These are phyloP conservation scores for Candida manassasensis DNA, from an alignment of 805 yeast genomes.

Conservation along the genomic window DNA sequence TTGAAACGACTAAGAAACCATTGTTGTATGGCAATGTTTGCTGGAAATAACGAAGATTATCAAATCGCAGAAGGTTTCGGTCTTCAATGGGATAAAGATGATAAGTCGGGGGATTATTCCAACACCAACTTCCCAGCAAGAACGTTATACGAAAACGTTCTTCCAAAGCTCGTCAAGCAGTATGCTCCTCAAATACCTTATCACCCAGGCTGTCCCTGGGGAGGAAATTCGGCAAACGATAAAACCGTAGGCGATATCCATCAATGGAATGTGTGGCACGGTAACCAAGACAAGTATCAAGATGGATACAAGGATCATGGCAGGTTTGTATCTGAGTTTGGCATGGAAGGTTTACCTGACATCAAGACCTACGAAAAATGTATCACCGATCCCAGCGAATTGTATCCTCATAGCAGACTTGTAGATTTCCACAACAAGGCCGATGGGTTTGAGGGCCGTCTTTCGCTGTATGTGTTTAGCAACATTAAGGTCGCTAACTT, in stretches of 20 bases:
- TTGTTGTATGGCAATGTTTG: constrained; percentile 35
- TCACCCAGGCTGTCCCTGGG: constrained; percentile 49
- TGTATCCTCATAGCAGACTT: constrained; percentile 40
- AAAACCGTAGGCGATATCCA: constrained; percentile 46
- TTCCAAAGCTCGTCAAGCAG: constrained; percentile 32
- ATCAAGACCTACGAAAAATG: constrained; percentile 30
- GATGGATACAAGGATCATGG: constrained; percentile 45
- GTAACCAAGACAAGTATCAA: constrained; percentile 45
- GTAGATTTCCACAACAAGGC: constrained; percentile 49
- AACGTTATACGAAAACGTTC: constrained; percentile 33
- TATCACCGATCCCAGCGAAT: constrained; percentile 33
- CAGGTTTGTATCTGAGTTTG: constrained; percentile 50
- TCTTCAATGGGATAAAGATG: constrained; percentile 24
- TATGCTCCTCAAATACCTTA: constrained; percentile 26
- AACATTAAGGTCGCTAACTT: constrained; percentile 34
- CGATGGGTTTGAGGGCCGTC: constrained; percentile 41
- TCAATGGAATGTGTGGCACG: constrained; percentile 59
- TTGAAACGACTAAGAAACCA: constrained; percentile 38
- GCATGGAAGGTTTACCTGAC: constrained; percentile 46
- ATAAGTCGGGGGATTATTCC: constrained; percentile 21
- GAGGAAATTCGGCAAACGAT: constrained; percentile 34
- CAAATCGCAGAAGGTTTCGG: constrained; percentile 36
- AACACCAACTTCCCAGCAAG: constrained; percentile 42
- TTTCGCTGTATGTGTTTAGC: constrained; percentile 44
- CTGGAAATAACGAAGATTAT: constrained; percentile 48